A percentile compares a stretch with the other conserved stretches of the same genome.
These are phyloP conservation scores for Penicillium sp. DNA, from an alignment of 2,329 filamentous ascomycete species.

Conservation along the genomic window DNA sequence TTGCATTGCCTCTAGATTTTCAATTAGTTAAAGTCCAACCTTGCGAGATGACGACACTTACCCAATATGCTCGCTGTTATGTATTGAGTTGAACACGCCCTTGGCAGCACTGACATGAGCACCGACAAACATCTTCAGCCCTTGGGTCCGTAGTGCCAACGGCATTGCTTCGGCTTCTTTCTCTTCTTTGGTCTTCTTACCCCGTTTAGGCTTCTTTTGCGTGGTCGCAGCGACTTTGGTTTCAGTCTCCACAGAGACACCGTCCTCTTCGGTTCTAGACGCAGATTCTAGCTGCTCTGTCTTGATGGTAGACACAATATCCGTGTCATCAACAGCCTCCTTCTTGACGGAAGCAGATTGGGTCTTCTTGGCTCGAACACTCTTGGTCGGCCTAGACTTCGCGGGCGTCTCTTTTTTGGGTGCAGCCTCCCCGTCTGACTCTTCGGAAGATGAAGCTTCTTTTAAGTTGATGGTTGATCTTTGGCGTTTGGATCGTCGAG, in stretches of 20 bases:
- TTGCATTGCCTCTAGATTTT: slow-evolving; percentile 68
- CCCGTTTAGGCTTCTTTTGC: slow-evolving; percentile 50
- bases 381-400: slow-evolving; percentile 2
- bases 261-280: slow-evolving; percentile 4
- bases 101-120: slow-evolving; percentile 89
- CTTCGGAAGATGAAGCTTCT: slow-evolving; percentile 15
- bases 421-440: slow-evolving; percentile 15
- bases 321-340: slow-evolving; percentile 6
- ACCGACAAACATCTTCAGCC: slow-evolving; percentile 77
- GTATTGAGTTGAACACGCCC: slow-evolving; percentile 86
- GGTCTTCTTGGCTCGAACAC: slow-evolving; percentile 13
- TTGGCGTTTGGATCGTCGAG: slow-evolving; percentile 30
- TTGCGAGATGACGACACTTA: slow-evolving; percentile 24
- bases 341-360: slow-evolving; percentile 12
- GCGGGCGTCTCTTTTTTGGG: slow-evolving; percentile 7
- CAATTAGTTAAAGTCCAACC: not conserved
- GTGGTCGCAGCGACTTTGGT: slow-evolving; percentile 44
- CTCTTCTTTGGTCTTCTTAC: slow-evolving; percentile 54
- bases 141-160: slow-evolving; percentile 63
- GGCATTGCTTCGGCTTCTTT: slow-evolving; percentile 56
- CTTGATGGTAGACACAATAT: not conserved
- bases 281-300: not conserved
- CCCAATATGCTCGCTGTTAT: slow-evolving; percentile 72
- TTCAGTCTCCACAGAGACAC: slow-evolving; percentile 15
- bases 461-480: slow-evolving; percentile 22